A percentile compares a stretch with the other conserved stretches of the same genome.
Evolutionary conservation across 2,329 filamentous ascomycete genomes (phyloP).

Genomic region (Coniella lustricola): DNA sequence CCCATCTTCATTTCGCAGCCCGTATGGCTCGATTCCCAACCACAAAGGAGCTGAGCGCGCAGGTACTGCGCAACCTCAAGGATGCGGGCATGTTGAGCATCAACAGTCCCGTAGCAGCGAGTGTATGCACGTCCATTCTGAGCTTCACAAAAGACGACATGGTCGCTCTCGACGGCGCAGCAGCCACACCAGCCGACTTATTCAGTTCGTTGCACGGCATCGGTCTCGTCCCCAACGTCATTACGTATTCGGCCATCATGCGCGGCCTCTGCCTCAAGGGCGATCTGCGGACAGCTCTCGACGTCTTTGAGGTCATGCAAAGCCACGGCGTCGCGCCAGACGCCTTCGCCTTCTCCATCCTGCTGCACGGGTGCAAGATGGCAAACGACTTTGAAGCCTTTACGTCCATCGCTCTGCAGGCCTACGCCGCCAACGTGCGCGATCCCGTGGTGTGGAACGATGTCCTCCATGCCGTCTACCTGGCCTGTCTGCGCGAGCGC

Average conservation of each 20-base stretch:
- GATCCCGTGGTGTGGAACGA: constrained; percentile 43
- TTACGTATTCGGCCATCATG: constrained; percentile 61
- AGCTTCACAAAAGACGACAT: constrained; percentile 27
- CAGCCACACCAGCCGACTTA: constrained; percentile 43
- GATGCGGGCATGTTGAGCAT: constrained; percentile 32
- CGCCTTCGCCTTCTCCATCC: constrained; percentile 56
- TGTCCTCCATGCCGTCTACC: constrained; percentile 44
- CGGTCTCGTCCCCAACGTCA: constrained; percentile 57
- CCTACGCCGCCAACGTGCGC: constrained; percentile 40
- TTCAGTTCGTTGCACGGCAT: constrained; percentile 49
- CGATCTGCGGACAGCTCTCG: constrained; percentile 55
- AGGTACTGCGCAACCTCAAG: constrained; percentile 34
- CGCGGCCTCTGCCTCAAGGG: constrained; percentile 62
- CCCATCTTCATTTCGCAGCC: constrained; percentile 40
- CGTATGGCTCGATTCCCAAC: constrained; percentile 32
- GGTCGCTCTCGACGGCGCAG: constrained; percentile 21
- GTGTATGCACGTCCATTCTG: constrained; percentile 55
- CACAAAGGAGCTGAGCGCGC: constrained; percentile 36
- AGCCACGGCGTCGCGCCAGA: constrained; percentile 56
- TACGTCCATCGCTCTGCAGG: constrained; percentile 45
- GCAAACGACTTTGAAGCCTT: constrained; percentile 48
- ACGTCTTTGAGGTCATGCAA: constrained; percentile 57
- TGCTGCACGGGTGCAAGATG: constrained; percentile 64
- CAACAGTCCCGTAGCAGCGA: constrained; percentile 40
- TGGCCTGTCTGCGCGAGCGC: constrained; percentile 35